These are phyloP conservation scores for Colletotrichum tofieldiae DNA, from an alignment of 2,329 filamentous ascomycete genomes.

Conservation along the genomic window DNA sequence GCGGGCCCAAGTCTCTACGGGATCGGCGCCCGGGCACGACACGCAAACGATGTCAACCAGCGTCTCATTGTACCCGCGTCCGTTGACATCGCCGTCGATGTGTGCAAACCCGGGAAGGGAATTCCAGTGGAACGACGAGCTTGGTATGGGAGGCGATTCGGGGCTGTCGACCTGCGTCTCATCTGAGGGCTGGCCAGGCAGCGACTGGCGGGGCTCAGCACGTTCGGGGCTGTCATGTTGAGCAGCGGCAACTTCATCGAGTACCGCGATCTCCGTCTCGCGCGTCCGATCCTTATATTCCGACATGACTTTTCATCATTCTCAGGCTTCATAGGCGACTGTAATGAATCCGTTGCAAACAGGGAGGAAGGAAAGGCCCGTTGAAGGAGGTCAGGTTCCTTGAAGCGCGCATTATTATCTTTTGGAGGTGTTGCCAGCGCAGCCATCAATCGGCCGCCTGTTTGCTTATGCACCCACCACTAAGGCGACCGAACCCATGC, in stretches of 20 bases:
- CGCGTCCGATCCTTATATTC: constrained; percentile 23
- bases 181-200: constrained; percentile 11
- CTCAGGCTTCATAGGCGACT: neutral
- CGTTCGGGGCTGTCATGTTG: constrained; percentile 13
- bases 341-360: neutral
- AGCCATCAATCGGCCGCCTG: constrained; percentile 18
- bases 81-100: constrained; percentile 60
- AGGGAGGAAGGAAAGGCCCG: rapidly evolving
- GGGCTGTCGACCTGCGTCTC: constrained; percentile 9
- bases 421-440: neutral
- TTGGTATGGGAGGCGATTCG: neutral
- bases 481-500: constrained; percentile 2
- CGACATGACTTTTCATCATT: constrained; percentile 1
- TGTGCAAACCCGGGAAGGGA: constrained; percentile 58
- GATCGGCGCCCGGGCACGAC: constrained; percentile 68
- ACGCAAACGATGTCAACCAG: constrained; percentile 69
- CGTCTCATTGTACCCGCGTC: constrained; percentile 66
- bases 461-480: constrained; percentile 21
- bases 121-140: constrained; percentile 46
- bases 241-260: constrained; percentile 25
- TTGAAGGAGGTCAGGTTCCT: neutral
- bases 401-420: neutral
- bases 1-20: constrained; percentile 68
- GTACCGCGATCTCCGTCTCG: constrained; percentile 27
- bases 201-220: neutral